phyloP scores from a whole-genome alignment of 345 rosid genomes.

The Eucalyptus shirleyi region DNA sequence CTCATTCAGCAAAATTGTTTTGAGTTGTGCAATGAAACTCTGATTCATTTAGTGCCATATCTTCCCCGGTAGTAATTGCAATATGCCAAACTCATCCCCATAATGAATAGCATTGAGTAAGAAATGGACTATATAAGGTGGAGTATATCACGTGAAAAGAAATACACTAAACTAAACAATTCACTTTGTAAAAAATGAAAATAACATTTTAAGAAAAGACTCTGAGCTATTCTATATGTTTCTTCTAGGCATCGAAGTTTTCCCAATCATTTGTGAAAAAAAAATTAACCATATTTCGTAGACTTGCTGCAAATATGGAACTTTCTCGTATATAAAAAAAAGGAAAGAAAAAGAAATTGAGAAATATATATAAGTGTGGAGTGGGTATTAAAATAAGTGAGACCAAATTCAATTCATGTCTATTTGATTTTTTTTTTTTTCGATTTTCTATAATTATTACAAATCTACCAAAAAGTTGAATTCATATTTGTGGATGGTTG shows the following conservation, averaged over 20 bases:
- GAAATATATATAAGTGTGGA: not conserved
- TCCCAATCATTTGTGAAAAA: too few species aligned
- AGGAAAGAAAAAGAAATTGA: not conserved
- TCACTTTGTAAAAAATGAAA: not conserved
- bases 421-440: too few species aligned
- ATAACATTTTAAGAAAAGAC: too few species aligned
- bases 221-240: too few species aligned
- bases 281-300: too few species aligned
- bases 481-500: too few species aligned
- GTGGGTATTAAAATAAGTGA: not conserved
- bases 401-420: not conserved
- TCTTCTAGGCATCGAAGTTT: too few species aligned
- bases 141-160: not conserved
- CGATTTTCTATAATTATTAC: too few species aligned
- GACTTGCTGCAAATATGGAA: too few species aligned
- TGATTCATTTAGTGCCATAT: not conserved
- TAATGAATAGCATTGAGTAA: too few species aligned
- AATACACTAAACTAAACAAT: not conserved
- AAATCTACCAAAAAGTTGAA: not conserved
- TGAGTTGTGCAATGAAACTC: not conserved
- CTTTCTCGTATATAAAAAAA: too few species aligned
- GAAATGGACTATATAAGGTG: not conserved
- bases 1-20: not conserved
- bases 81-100: not conserved
- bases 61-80: not conserved